Percentiles rank a stretch among this genome's conserved stretches.
These are phyloP conservation scores for Verticillium nubilum DNA, from an alignment of 2,329 filamentous ascomycete genomes.

Conservation along the genomic window DNA sequence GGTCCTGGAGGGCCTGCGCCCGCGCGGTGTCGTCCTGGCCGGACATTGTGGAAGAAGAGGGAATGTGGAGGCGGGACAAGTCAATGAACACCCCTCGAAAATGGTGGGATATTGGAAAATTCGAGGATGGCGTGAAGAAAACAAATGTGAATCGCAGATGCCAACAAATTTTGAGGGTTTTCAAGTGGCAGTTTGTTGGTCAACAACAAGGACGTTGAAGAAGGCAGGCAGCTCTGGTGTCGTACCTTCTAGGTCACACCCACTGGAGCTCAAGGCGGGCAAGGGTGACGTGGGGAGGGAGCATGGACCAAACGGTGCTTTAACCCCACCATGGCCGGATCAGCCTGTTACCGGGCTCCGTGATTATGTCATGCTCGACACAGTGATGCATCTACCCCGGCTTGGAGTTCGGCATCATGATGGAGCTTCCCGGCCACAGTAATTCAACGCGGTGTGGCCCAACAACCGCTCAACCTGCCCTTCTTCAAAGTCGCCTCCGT, in stretches of 20 bases:
- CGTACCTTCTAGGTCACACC: not conserved
- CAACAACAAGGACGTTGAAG: not conserved
- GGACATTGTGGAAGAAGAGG: conserved; percentile 24
- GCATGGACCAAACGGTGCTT: not conserved
- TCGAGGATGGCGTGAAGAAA: not conserved
- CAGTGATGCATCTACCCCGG: not conserved
- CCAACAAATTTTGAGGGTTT: not conserved
- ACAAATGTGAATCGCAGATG: not conserved
- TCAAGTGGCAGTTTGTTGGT: not conserved
- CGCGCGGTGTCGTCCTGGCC: conserved; percentile 30
- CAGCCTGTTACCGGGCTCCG: not conserved
- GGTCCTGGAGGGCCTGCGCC: not conserved
- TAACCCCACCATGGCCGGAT: not conserved
- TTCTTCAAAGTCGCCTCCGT: conserved; percentile 21
- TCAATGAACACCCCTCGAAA: not conserved
- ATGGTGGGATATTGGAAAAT: not conserved
- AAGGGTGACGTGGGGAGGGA: conserved; percentile 1
- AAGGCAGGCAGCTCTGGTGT: not conserved
- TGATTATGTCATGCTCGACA: conserved; percentile 1
- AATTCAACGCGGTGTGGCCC: conserved; percentile 1
- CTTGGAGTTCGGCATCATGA: not conserved
- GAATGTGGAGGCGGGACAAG: not conserved
- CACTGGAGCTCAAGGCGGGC: not conserved
- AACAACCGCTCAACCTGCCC: not conserved
- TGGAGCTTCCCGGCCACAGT: not conserved